Evolutionary conservation across 2,329 filamentous ascomycete species (phyloP).

Genomic region (Diplodia seriata): DNA sequence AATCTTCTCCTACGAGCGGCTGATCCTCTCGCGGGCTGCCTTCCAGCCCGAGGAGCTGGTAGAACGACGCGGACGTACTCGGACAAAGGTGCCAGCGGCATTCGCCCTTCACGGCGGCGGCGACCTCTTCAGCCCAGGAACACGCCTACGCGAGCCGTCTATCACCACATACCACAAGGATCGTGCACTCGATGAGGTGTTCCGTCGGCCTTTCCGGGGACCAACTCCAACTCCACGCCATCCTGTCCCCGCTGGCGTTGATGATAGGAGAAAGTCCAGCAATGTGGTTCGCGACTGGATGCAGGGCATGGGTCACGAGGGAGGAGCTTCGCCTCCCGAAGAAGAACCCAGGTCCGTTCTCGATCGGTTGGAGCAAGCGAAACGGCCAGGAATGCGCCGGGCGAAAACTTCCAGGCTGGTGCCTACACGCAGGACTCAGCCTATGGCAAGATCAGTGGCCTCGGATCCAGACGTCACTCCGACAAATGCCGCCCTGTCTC

Average conservation of each 20-base stretch:
- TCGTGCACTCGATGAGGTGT: conserved; percentile 88
- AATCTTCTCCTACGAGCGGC: conserved; percentile 86
- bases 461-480: conserved; percentile 62
- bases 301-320: conserved; percentile 68
- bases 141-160: conserved; percentile 80
- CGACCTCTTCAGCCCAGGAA: conserved; percentile 74
- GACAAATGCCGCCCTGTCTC: conserved; percentile 45
- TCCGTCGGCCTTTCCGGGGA: conserved; percentile 71
- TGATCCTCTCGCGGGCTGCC: conserved; percentile 75
- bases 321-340: conserved; percentile 60
- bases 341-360: conserved; percentile 67
- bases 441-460: conserved; percentile 60
- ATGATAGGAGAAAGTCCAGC: conserved; percentile 73
- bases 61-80: conserved; percentile 70
- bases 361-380: conserved; percentile 62
- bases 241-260: conserved; percentile 40
- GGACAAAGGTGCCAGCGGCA: conserved; percentile 56
- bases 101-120: conserved; percentile 48
- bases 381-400: conserved; percentile 60
- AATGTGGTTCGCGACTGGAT: conserved; percentile 91
- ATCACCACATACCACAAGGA: conserved; percentile 90
- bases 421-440: conserved; percentile 46
- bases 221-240: conserved; percentile 49
- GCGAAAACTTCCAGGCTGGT: conserved; percentile 51
- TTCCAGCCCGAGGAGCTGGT: conserved; percentile 86